Conservation (phyloP, 1,284 basidiomycete species). For the Pterulicium gracile region DNA sequence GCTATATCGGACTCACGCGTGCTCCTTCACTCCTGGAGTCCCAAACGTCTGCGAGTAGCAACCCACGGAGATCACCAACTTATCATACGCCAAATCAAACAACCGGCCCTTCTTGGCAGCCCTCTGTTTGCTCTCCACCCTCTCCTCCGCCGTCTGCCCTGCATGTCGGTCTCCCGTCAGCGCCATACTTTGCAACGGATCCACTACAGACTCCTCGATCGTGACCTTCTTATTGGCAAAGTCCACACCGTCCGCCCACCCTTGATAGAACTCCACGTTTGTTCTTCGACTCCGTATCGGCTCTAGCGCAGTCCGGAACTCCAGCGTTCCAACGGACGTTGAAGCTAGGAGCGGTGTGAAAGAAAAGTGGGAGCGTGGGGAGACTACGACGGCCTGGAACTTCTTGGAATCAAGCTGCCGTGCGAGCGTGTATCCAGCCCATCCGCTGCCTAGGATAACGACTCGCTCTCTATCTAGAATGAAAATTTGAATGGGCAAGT, state of each 20-base stretch:
- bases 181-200: not conserved
- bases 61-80: conserved; percentile 77
- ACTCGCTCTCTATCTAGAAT: too few species aligned
- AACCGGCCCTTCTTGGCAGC: not conserved
- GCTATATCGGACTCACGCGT: too few species aligned
- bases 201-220: conserved; percentile 6
- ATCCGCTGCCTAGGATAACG: conserved; percentile 78
- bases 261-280: conserved; percentile 1
- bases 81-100: conserved; percentile 65
- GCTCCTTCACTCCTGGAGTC: conserved; percentile 62
- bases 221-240: conserved; percentile 5
- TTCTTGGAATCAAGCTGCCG: conserved; percentile 54
- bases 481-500: too few species aligned
- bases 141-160: not conserved
- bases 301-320: conserved; percentile 74
- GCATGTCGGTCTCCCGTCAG: not conserved
- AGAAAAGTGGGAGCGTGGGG: conserved; percentile 73
- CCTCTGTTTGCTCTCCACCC: not conserved
- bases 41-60: conserved; percentile 74
- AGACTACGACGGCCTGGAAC: conserved; percentile 65
- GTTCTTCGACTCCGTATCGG: conserved; percentile 37
- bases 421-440: conserved; percentile 74
- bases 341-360: conserved; percentile 75
- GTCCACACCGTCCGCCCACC: not conserved
- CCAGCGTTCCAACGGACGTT: conserved; percentile 74